Evolutionary conservation across 306 rosid genomes (phyloP), one percentile per base, ranked within the genome.

Genomic region (Psophocarpus tetragonolobus): DNA sequence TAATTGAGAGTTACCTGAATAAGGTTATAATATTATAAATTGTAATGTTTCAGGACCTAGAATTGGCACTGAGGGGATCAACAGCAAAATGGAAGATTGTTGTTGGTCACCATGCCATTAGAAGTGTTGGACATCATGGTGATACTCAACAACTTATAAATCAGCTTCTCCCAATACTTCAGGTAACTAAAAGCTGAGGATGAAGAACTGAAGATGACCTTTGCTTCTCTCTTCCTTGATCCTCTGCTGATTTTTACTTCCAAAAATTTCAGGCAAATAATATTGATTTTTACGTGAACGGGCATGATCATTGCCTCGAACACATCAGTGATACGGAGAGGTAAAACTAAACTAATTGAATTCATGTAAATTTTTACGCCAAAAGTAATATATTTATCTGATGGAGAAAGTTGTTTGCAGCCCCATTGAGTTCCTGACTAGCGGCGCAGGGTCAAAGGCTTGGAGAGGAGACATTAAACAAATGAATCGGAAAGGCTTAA

Each of bases 401-500:
- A 84, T n/a, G n/a, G 20, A 4, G 51, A 32, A 80, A 17, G 3
- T 68, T 85, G 69, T 78, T 73, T 82, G 80, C 89, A 87, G 91
- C 80, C 84, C 84, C 3, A 71, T 85, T 35, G 79, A 85, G 18
- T 83, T 87, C 70, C 66, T 87, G 45, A 78, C 85, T 20, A 87
- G 91, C n/a, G 89, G 91, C 4, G 91, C 86, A 42, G 91, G 91
- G 8, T 87, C 91, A 30, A 87, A 87, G 84, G 91, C 91, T 4
- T 87, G 91, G 91, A 87, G 86, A 61, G 87, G 91, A 74, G 87
- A 87, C 72, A 11, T 72, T 8, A 45, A 70, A 27, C 23, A 4
- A 21, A 41, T 1, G 4, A 70, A 80, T n/a, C 14, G 23, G 57
- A 75, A 9, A 70, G 89, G 35, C 20, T 24, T 87, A 72, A 78